Base-by-base conservation (phyloP, 306 rosid species). In the Crotalaria pallida region DNA sequence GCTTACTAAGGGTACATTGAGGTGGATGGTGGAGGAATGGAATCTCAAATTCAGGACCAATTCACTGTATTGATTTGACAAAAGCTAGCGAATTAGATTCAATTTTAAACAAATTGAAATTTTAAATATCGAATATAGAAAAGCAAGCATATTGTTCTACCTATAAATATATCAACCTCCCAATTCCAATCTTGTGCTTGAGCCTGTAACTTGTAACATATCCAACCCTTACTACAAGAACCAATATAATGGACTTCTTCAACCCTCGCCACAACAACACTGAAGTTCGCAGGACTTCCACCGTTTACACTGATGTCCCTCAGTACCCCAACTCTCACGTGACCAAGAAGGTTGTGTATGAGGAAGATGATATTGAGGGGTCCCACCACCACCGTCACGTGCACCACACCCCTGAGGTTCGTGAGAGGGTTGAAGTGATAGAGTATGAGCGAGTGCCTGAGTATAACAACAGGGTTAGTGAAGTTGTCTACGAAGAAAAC, bases 381-480 rank as follows among this genome's bases (percentile, higher is more conserved):
- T 27, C 74, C 0, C 56, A 2, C 11, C 69, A 44, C 56, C 69
- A 51, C 71, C 65, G 18, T 47, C 50, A 2, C 27, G 10, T 10
- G 18, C 67, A 49, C 7, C 50, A 15, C 29, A 12, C 2, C 41
- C 83, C 90, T 0, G 81, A 69, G 34, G 26, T 24, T 4, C 58
- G 26, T 1, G 84, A 81, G 65, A 77, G 58, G 34, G 86, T 84
- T 38, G 79, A 78, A 27, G 85, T 80, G 65, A 49, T 78, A 0
- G 85, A 80, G 66, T 67, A 80, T 21, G 65, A 81, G 69, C 43
- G n/a, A 72, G 56, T 48, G 0, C 68, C 69, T 40, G 18, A 67
- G 40, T 36, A 36, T 36, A 36, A 36, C 11, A 40, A 44, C 21
- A 71, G 81, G 7, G 68, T 34, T 26, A 3, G 55, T 7, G 55